Evolutionary conservation across 345 rosid genomes (phyloP).

Genomic region (Adansonia digitata): DNA sequence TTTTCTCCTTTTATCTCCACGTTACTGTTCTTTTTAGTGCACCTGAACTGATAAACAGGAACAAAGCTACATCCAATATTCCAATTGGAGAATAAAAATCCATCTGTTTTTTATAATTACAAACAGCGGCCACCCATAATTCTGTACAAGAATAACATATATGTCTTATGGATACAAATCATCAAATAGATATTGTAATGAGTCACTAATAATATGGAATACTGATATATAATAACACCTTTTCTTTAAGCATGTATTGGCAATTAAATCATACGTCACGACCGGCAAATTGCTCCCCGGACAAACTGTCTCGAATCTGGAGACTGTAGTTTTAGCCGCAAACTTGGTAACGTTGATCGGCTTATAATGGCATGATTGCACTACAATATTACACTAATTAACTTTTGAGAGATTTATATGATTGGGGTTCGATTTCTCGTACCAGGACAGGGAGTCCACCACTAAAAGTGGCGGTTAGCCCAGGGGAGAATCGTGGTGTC

Average conservation of each 20-base stretch:
- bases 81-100: not conserved
- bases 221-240: not conserved
- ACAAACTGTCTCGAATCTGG: too few species aligned
- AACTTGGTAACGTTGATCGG: not conserved
- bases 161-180: not conserved
- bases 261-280: not conserved
- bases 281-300: too few species aligned
- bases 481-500: slow-evolving; percentile 41
- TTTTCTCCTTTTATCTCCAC: too few species aligned
- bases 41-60: not conserved
- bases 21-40: too few species aligned
- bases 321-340: not conserved
- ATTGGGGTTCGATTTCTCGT: not conserved
- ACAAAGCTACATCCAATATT: not conserved
- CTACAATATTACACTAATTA: not conserved
- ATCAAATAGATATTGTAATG: not conserved
- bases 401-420: not conserved
- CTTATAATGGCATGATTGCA: too few species aligned
- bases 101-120: not conserved
- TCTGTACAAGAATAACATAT: not conserved
- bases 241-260: not conserved
- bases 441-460: slow-evolving; percentile 48
- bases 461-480: slow-evolving; percentile 47
- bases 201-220: not conserved
- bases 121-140: not conserved